These are phyloP conservation scores for Gossypium herbaceum DNA, from an alignment of 345 rosid genomes.

Conservation along the genomic window DNA sequence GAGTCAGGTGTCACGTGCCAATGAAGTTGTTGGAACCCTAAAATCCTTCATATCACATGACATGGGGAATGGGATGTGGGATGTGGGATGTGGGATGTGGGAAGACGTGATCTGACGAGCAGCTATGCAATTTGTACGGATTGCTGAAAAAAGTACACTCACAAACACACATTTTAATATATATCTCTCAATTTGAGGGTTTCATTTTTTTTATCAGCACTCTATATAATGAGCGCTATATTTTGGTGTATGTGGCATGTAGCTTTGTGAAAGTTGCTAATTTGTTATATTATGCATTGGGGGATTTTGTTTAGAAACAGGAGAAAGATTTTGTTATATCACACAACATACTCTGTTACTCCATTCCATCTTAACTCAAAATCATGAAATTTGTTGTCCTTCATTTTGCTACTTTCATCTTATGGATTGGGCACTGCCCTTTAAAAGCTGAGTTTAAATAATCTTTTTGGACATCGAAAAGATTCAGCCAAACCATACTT, in stretches of 20 bases:
- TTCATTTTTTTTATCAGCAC: not conserved
- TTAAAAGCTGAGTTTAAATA: too few relatives aligned
- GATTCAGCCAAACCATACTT: too few relatives aligned
- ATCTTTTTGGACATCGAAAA: too few relatives aligned
- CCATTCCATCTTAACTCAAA: too few relatives aligned
- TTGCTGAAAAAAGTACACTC: not conserved
- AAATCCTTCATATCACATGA: not conserved
- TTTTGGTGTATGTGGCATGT: not conserved
- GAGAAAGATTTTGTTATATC: not conserved
- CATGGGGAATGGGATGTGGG: not conserved
- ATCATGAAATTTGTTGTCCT: too few relatives aligned
- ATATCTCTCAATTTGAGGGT: not conserved
- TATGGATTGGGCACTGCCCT: too few relatives aligned
- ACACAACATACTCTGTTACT: too few relatives aligned
- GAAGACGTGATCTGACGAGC: not conserved
- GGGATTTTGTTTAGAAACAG: not conserved
- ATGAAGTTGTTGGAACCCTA: not conserved
- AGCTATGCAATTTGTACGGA: not conserved
- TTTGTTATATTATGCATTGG: not conserved
- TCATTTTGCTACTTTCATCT: too few relatives aligned
- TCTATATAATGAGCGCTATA: not conserved
- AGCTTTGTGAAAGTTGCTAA: not conserved
- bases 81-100: not conserved
- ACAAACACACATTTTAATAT: not conserved
- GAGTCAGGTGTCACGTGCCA: not conserved